Evolutionary conservation across 2,329 filamentous ascomycete species (phyloP), one percentile per base, ranked within the genome.

Genomic region (Ascocoryne sarcoides): DNA sequence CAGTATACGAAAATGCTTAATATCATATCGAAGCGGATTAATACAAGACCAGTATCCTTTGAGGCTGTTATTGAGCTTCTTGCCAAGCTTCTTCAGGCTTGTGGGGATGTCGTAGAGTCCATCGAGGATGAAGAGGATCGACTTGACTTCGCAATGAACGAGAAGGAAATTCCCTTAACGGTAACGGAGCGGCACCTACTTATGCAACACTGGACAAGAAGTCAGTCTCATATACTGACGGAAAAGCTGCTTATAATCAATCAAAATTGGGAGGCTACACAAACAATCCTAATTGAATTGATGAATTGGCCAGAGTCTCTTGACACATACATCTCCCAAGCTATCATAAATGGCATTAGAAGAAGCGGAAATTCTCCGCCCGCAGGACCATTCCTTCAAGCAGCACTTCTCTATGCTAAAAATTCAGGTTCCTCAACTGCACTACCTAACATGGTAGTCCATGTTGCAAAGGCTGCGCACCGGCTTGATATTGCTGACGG

Each of bases 191-290:
- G 70, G 10, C 59, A 65, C 19, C 49, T 69, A 2, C 47, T 79
- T 2, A 62, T 68, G 42, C 58, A 59, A 26, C 62, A 69, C 26
- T 70, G 66, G 63, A 54, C 56, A 47, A 51, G 59, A 36, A 54
- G 42, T 23, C 48, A 51, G 17, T 47, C 54, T 4, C 76, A 72
- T 46, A 62, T 77, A n/a, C 76, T 83, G 38, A 57, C 82, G 17
- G 76, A 79, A 54, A 85, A 82, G 56, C 65, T 88, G 18, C 65
- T 88, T 19, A 65, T 66, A 15, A 67, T 82, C 36, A 71, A 80
- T 46, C 73, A 80, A 53, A 78, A 76, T 39, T 59, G 61, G 0
- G 47, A 55, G 2, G 65, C 66, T 2, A 76, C 73, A 2, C 65
- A 71, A 36, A 63, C 61, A 10, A 81, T 88, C 38, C 57, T 88